Percentiles rank a stretch among this genome's conserved stretches.
Evolutionary conservation across 306 rosid species (phyloP).

Genomic region (Senna tora): DNA sequence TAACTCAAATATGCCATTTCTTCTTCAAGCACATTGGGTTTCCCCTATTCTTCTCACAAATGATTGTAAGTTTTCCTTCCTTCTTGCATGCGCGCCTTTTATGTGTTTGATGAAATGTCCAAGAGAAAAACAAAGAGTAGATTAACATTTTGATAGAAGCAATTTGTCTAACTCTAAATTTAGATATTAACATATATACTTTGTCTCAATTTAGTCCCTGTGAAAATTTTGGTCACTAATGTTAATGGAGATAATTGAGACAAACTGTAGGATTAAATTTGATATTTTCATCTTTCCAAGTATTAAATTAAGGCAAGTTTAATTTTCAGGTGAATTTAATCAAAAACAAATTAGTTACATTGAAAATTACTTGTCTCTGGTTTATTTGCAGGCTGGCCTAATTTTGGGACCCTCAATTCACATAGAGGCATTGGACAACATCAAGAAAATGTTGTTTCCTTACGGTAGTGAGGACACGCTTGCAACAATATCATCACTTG

Average conservation of each 20-base stretch:
- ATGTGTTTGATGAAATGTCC: not conserved
- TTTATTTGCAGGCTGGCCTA: constrained; percentile 51
- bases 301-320: too few species aligned
- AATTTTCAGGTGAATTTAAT: too few species aligned
- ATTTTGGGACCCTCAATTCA: constrained; percentile 41
- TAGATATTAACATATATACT: too few species aligned
- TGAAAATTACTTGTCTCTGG: not conserved
- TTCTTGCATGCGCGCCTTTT: too few species aligned
- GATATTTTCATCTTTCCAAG: too few species aligned
- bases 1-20: constrained; percentile 37
- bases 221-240: too few species aligned
- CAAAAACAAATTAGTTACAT: too few species aligned
- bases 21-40: constrained; percentile 50
- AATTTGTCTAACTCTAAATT: too few species aligned
- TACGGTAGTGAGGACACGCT: constrained; percentile 47
- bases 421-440: not conserved
- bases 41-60: constrained; percentile 56
- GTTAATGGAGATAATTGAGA: too few species aligned
- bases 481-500: constrained; percentile 41
- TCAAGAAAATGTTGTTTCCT: constrained; percentile 34
- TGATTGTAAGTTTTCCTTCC: constrained; percentile 52
- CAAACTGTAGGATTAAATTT: too few species aligned
- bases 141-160: too few species aligned
- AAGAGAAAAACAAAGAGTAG: not conserved
- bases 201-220: too few species aligned